Conservation (phyloP, 176 grass and related monocot genomes). For the Cenchrus fungigraminus region DNA sequence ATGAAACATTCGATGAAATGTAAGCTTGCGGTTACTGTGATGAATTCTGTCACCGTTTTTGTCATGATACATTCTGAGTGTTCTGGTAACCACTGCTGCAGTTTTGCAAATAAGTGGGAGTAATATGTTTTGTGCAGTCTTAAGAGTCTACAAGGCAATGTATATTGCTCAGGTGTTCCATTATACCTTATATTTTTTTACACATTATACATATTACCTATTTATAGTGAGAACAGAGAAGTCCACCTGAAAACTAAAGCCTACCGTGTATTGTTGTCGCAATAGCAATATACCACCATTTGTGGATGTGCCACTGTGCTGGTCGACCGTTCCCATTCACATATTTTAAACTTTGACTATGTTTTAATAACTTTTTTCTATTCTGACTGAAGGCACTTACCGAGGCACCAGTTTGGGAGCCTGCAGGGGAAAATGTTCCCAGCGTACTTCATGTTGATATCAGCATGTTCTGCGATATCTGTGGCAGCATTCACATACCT, state of each 20-base stretch:
- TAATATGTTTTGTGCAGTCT: too few species aligned
- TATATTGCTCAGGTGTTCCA: too few species aligned
- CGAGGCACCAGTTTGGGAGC: not conserved
- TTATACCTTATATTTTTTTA: not conserved
- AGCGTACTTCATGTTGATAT: not conserved
- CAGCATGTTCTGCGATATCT: not conserved
- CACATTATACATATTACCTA: not conserved
- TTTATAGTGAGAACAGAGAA: too few species aligned
- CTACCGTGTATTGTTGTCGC: not conserved
- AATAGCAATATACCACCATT: not conserved
- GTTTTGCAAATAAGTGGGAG: not conserved
- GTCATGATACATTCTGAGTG: not conserved
- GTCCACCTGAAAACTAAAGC: not conserved
- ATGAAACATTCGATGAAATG: not conserved
- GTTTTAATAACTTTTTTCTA: too few species aligned
- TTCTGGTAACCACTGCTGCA: not conserved
- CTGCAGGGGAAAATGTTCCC: conserved; percentile 16
- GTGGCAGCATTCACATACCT: not conserved
- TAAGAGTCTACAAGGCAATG: not conserved
- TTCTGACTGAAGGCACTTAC: too few species aligned
- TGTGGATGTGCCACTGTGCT: too few species aligned
- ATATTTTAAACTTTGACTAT: too few species aligned
- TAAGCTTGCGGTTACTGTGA: not conserved
- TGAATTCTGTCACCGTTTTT: not conserved
- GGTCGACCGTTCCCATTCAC: too few species aligned